Evolutionary conservation across 164 flowering plant genomes (phyloP).

Genomic region (Vitis rupestris): DNA sequence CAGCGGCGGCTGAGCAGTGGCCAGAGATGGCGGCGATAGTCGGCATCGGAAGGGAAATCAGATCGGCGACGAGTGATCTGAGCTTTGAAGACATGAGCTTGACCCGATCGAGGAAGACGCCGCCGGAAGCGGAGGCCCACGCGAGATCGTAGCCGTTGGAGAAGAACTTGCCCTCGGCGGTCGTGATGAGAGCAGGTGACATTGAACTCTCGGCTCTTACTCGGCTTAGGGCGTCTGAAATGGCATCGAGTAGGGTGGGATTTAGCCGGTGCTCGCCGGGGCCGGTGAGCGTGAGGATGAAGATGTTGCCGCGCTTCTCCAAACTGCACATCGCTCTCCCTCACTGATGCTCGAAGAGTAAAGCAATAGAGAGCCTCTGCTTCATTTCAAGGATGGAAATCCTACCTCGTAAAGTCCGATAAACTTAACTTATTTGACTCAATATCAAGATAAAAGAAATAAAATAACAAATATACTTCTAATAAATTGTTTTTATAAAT

Average conservation of each 20-base stretch:
- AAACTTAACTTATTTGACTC: too few species aligned
- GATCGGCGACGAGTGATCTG: slow-evolving; percentile 37
- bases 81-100: slow-evolving; percentile 29
- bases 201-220: slow-evolving; percentile 21
- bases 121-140: slow-evolving; percentile 44
- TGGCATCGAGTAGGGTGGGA: slow-evolving; percentile 40
- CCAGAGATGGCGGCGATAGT: slow-evolving; percentile 86
- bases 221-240: slow-evolving; percentile 33
- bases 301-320: slow-evolving; percentile 37
- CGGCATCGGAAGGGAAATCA: slow-evolving; percentile 76
- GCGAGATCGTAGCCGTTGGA: slow-evolving; percentile 81
- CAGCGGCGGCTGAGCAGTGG: slow-evolving; percentile 86
- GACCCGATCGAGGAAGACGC: slow-evolving; percentile 17
- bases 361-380: too few species aligned
- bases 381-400: too few species aligned
- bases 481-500: too few species aligned
- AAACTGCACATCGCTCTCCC: slow-evolving; percentile 22
- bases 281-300: slow-evolving; percentile 47
- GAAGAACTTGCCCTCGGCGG: slow-evolving; percentile 77
- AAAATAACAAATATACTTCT: too few species aligned
- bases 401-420: too few species aligned
- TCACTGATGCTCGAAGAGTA: not conserved
- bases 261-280: slow-evolving; percentile 51
- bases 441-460: too few species aligned
- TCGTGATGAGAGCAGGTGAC: slow-evolving; percentile 60